Evolutionary conservation across 495 filamentous ascomycete species (phyloP).

Genomic region (Aspergillus sclerotiicarbonarius): DNA sequence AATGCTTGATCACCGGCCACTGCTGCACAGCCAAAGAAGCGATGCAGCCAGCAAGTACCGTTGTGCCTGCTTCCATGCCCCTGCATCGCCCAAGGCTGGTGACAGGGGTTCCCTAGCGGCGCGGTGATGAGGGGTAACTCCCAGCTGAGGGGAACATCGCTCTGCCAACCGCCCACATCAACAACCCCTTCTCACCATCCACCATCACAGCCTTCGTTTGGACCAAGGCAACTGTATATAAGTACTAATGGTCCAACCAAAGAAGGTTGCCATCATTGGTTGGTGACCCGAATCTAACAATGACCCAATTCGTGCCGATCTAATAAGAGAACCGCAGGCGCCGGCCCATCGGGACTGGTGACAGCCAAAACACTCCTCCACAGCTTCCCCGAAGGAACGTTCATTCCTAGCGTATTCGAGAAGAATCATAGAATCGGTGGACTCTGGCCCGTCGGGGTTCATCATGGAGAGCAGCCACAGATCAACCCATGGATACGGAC

Average conservation of each 20-base stretch:
- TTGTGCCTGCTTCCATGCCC: not conserved
- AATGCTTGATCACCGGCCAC: no score
- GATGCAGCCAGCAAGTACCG: not conserved
- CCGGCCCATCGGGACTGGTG: slow-evolving; percentile 77
- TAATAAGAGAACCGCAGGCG: slow-evolving; percentile 46
- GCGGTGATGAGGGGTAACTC: slow-evolving; percentile 1
- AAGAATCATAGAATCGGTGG: slow-evolving; percentile 64
- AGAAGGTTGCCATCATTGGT: slow-evolving; percentile 70
- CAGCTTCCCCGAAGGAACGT: slow-evolving; percentile 52
- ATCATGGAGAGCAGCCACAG: not conserved
- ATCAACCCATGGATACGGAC: slow-evolving; percentile 69
- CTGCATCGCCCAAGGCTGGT: not conserved
- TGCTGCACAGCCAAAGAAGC: no score
- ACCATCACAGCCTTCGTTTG: not conserved
- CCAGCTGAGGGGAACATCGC: not conserved
- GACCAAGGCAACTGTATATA: not conserved
- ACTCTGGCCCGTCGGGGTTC: slow-evolving; percentile 54
- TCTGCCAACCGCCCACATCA: not conserved
- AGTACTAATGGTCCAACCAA: slow-evolving; percentile 37
- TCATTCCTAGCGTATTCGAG: slow-evolving; percentile 72
- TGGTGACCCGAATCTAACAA: slow-evolving; percentile 17
- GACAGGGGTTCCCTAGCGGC: not conserved
- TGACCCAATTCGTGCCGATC: slow-evolving; percentile 2
- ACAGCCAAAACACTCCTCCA: slow-evolving; percentile 77
- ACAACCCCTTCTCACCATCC: not conserved